phyloP scores from a whole-genome alignment of 2,329 filamentous ascomycete species.

The Myriosclerotinia duriaeana region DNA sequence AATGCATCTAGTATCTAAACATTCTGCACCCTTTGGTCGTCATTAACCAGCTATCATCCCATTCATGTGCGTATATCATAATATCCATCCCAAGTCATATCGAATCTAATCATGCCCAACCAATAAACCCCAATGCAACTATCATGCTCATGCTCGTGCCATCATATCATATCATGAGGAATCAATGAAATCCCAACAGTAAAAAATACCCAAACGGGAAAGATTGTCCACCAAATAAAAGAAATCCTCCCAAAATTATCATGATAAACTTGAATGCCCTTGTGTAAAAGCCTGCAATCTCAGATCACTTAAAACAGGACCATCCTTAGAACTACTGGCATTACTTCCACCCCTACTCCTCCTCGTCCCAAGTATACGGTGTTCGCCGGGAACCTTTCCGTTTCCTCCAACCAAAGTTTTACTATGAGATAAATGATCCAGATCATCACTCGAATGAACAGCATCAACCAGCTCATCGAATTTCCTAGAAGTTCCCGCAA shows the following conservation, averaged over 20 bases:
- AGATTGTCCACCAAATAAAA: neutral
- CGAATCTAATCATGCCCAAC: slow-evolving; percentile 14
- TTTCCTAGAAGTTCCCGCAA: slow-evolving; percentile 31
- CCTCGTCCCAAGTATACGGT: slow-evolving; percentile 22
- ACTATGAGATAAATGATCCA: slow-evolving; percentile 17
- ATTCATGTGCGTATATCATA: slow-evolving; percentile 15
- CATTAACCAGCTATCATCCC: slow-evolving; percentile 9
- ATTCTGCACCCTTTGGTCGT: slow-evolving; percentile 12
- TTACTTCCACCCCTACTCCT: slow-evolving; percentile 28
- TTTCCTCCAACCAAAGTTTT: slow-evolving; percentile 21
- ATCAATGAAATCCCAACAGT: slow-evolving; percentile 2
- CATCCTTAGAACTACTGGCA: slow-evolving; percentile 27
- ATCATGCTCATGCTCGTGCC: slow-evolving; percentile 11
- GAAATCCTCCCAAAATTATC: slow-evolving; percentile 1
- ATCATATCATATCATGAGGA: slow-evolving; percentile 14
- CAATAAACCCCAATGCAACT: slow-evolving; percentile 18
- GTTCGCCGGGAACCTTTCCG: slow-evolving; percentile 21
- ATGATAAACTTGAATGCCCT: slow-evolving; percentile 14
- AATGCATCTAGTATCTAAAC: slow-evolving; percentile 13
- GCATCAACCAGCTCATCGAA: slow-evolving; percentile 34
- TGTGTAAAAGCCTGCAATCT: slow-evolving; percentile 16
- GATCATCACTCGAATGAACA: slow-evolving; percentile 22
- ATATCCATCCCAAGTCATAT: slow-evolving; percentile 14
- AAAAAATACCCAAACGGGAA: neutral
- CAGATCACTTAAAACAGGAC: slow-evolving; percentile 14